Evolutionary conservation across 768 basidiomycete genomes (phyloP).

Genomic region (Phlebiopsis gigantea): DNA sequence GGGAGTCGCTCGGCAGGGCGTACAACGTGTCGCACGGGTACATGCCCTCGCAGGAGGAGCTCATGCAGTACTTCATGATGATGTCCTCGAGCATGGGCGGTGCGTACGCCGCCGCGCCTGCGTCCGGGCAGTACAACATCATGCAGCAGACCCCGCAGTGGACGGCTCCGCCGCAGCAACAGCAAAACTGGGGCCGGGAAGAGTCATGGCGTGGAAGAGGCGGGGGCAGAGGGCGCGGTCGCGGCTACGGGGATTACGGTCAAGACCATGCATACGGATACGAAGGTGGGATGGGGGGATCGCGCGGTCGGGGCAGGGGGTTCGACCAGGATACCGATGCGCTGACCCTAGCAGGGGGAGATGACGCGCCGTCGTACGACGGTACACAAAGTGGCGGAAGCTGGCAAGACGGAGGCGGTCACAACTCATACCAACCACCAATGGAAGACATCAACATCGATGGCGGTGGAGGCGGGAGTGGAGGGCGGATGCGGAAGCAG

Average conservation of each 20-base stretch:
- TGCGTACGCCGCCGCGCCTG: slow-evolving; percentile 5
- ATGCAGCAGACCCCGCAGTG: not conserved
- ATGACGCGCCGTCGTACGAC: slow-evolving; percentile 13
- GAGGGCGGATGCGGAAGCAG: slow-evolving; percentile 55
- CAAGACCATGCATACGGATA: slow-evolving; percentile 45
- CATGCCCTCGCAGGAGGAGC: slow-evolving; percentile 65
- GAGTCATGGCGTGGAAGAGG: slow-evolving; percentile 26
- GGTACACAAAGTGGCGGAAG: not conserved
- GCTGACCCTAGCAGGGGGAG: slow-evolving; percentile 51
- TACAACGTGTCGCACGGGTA: slow-evolving; percentile 68
- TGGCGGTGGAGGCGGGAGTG: slow-evolving; percentile 7
- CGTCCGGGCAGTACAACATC: slow-evolving; percentile 9
- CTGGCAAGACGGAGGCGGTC: slow-evolving; percentile 13
- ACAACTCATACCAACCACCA: not conserved
- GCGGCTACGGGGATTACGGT: slow-evolving; percentile 22
- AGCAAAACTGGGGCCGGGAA: slow-evolving; percentile 3
- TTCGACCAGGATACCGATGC: slow-evolving; percentile 44
- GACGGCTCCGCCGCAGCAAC: not conserved
- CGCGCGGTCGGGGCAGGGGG: slow-evolving; percentile 27
- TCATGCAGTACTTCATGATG: slow-evolving; percentile 61
- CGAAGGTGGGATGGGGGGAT: slow-evolving; percentile 38
- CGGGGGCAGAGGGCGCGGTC: slow-evolving; percentile 25
- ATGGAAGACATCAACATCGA: not conserved
- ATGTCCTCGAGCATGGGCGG: slow-evolving; percentile 33
- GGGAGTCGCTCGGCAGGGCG: slow-evolving; percentile 77